Evolutionary conservation across 1,284 basidiomycete species (phyloP), one percentile per base, ranked within the genome.

Genomic region (Porodaedalea pini): DNA sequence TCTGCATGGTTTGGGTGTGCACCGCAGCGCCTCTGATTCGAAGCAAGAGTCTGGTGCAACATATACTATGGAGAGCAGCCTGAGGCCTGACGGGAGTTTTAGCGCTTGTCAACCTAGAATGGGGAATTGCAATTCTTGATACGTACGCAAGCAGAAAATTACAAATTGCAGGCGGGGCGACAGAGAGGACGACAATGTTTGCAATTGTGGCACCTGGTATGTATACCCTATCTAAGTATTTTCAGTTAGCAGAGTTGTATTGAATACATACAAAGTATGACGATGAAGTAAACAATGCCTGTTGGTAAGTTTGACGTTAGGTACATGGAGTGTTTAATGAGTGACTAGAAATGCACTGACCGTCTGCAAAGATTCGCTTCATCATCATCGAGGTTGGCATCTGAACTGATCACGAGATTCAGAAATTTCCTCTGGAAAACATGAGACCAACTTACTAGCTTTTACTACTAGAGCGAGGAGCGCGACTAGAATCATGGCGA

Each of bases 31-130:
- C 8, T 29, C 36, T 40, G 15, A 39, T 52, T 1, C 19, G 50
- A 8, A 57, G 47, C n/a, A 57, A 10, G 31, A 57, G 36, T 7
- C 47, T 29, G 10, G 31, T 57, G 45, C 55, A 57, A 23, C 36
- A 41, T 4, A 51, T 57, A 34, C 55, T 57, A 31, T 57, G 55
- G 21, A 57, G 55, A 3, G 49, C 37, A 27, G 49, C 31, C 51
- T 57, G 55, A 10, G 47, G 25, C 11, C 55, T 57, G 25, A 41
- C 15, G 44, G 8, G 10, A 25, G 13, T 3, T 29, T 11, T 2
- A 15, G 13, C 44, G 11, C 25, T 10, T 1, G 43, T 19, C 4
- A 52, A 27, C 7, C 10, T 4, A 41, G 3, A 15, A 25, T 48
- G 43, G 17, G 11, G 29, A 21, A 8, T 7, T 8, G 6, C 32